phyloP scores from a whole-genome alignment of 768 basidiomycete genomes.

The Agrocybe chaxingu region DNA sequence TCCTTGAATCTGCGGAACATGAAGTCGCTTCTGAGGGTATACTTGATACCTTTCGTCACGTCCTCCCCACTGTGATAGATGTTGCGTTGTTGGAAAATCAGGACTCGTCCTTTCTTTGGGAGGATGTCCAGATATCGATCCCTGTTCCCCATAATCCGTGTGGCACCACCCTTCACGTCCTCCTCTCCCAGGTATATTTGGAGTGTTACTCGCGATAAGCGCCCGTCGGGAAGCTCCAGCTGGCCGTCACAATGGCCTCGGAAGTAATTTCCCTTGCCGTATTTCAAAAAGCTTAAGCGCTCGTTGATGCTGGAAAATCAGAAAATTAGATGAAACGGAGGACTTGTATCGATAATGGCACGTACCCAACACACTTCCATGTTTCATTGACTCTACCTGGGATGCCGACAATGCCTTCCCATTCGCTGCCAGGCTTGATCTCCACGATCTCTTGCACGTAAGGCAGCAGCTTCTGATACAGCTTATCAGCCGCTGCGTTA shows the following conservation, averaged over 20 bases:
- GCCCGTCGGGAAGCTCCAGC: slow-evolving; percentile 32
- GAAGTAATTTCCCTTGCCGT: slow-evolving; percentile 42
- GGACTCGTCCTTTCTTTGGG: slow-evolving; percentile 37
- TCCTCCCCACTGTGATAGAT: slow-evolving; percentile 42
- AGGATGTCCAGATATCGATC: slow-evolving; percentile 35
- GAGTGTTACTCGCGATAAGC: slow-evolving; percentile 37
- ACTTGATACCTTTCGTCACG: slow-evolving; percentile 36
- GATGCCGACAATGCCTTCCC: slow-evolving; percentile 29
- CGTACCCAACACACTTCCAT: slow-evolving; percentile 37
- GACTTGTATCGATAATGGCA: background rate
- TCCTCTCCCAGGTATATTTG: slow-evolving; percentile 43
- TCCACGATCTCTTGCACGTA: slow-evolving; percentile 34
- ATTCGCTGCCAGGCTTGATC: slow-evolving; percentile 27
- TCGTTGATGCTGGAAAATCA: slow-evolving; percentile 33
- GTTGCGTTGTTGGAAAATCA: slow-evolving; percentile 42
- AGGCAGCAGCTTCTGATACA: slow-evolving; percentile 35
- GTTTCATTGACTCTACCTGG: slow-evolving; percentile 20
- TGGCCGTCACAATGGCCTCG: slow-evolving; percentile 36
- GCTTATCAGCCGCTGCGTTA: slow-evolving; percentile 24
- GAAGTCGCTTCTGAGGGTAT: slow-evolving; percentile 38
- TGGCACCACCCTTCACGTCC: slow-evolving; percentile 36
- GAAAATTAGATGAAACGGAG: background rate
- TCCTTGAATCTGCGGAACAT: slow-evolving; percentile 24
- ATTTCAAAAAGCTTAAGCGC: slow-evolving; percentile 41
- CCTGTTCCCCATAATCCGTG: slow-evolving; percentile 31